Evolutionary conservation across 2,329 filamentous ascomycete species (phyloP), one percentile per base, ranked within the genome.

Genomic region (Curvularia spicifera): DNA sequence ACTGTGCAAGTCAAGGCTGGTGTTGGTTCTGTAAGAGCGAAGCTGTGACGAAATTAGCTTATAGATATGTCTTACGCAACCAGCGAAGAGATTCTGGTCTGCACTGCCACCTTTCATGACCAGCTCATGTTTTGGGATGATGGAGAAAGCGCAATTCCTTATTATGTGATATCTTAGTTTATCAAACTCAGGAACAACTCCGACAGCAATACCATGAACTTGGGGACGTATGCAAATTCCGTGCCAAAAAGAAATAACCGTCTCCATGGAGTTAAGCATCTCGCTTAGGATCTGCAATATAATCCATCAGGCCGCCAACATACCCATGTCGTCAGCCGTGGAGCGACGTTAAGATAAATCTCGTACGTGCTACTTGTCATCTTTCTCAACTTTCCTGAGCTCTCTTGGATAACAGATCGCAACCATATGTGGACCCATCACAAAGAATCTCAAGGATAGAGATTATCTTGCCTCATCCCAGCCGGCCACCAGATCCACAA

Each of bases 1-100:
- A 71, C 65, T 43, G 71, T 77, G 35, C 67, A 73, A 37, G 71
- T 77, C 37, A 74, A 73, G 55, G 73, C 74, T 45, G 74, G 73
- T 4, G 63, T 72, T 37, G 73, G 73, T 13, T 65, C 70, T 24
- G 66, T 74, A 18, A 72, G 67, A 42, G 65, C 73, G 8, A 75
- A 73, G 40, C 52, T 77, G 43, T 66, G 56, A 61, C 42, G 33
- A 22, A 28, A 9, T 29, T 9, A 43, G 24, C 6, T 15, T 2
- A 7, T 52, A 18, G 13, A 20, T 18, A 12, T 10, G 8, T 29
- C 20, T 15, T 43, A 22, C 22, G 12, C 10, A 13, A 13, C n/a
- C 15, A 18, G n/a, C 29, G 24, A 39, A 33, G 18, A 12, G 13
- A 31, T 29, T 15, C 20, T 26, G 24, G 22, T 8, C 46, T 46